phyloP scores from a whole-genome alignment of 352 stramenopile genomes.

The Phytophthora multivora region DNA sequence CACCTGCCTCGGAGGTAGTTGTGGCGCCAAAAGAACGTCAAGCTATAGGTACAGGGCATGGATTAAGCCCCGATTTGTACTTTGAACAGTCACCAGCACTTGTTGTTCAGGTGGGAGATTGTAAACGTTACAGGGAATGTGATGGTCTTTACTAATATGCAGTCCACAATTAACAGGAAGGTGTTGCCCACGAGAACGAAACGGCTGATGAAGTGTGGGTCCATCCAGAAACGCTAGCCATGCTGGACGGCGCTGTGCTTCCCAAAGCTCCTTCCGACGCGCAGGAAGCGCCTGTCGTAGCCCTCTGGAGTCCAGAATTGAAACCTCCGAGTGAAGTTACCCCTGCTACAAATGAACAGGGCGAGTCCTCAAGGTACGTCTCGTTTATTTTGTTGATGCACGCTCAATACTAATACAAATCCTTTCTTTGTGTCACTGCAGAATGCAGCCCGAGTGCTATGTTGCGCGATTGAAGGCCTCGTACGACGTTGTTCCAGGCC shows the following conservation, averaged over 20 bases:
- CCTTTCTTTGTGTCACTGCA: conserved; percentile 2
- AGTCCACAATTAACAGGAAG: conserved; percentile 12
- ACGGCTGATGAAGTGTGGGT: conserved; percentile 69
- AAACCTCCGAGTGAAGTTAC: conserved; percentile 3
- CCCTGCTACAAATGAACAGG: conserved; percentile 16
- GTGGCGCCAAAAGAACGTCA: conserved; percentile 78
- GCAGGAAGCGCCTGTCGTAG: conserved; percentile 47
- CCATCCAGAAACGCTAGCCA: conserved; percentile 60
- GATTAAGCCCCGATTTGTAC: conserved; percentile 57
- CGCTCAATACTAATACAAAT: conserved; percentile 1
- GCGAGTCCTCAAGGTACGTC: conserved; percentile 16
- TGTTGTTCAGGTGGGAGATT: conserved; percentile 45
- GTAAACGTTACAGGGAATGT: no score
- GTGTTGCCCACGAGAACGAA: conserved; percentile 28
- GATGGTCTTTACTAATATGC: no score
- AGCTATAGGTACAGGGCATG: conserved; percentile 22
- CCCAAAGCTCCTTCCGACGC: conserved; percentile 27
- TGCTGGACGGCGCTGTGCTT: conserved; percentile 62
- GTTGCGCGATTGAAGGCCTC: conserved; percentile 53
- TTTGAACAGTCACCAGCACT: conserved; percentile 62
- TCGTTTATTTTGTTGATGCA: neutral
- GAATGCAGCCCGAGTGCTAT: conserved; percentile 24
- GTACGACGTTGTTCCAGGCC: conserved; percentile 34
- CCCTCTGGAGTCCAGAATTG: conserved; percentile 35
- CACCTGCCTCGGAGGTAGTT: conserved; percentile 73